These are phyloP conservation scores for Schoenoplectus tabernaemontani DNA, from an alignment of 202 grass and related monocot species.

Conservation along the genomic window DNA sequence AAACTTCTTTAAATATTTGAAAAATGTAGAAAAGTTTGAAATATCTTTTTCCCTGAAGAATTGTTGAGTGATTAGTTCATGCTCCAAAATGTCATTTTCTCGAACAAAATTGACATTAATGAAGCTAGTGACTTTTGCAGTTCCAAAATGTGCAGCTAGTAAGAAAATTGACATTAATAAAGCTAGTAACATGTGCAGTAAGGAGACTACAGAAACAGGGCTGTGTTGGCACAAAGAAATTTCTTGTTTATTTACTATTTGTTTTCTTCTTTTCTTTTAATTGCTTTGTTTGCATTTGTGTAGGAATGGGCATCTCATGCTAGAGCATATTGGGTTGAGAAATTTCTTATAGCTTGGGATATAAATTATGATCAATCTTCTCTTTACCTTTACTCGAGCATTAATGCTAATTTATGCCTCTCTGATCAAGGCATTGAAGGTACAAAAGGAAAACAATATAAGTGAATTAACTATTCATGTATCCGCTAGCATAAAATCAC, in stretches of 20 bases:
- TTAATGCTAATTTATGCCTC: constrained; percentile 32
- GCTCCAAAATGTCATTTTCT: neutral
- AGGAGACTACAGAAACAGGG: neutral
- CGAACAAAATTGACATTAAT: no score
- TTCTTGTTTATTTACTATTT: neutral
- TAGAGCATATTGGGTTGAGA: constrained; percentile 64
- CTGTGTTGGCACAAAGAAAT: neutral
- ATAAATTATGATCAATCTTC: constrained; percentile 32
- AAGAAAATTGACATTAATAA: no score
- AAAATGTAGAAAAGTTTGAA: neutral
- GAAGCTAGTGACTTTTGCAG: no score
- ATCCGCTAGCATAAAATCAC: neutral
- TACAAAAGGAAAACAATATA: constrained; percentile 10
- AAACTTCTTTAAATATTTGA: neutral
- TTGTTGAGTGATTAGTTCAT: neutral
- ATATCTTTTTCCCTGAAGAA: neutral
- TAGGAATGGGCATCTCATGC: constrained; percentile 51
- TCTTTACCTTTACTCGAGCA: constrained; percentile 62
- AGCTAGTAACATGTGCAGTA: no score
- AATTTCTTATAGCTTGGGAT: constrained; percentile 60
- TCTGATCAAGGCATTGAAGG: constrained; percentile 50
- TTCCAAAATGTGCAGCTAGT: no score
- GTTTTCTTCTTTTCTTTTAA: neutral
- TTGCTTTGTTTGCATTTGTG: constrained; percentile 1
- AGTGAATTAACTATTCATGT: neutral